These are phyloP conservation scores for Xerocomus nothofagi DNA, from an alignment of 1,284 basidiomycete species.

Conservation along the genomic window DNA sequence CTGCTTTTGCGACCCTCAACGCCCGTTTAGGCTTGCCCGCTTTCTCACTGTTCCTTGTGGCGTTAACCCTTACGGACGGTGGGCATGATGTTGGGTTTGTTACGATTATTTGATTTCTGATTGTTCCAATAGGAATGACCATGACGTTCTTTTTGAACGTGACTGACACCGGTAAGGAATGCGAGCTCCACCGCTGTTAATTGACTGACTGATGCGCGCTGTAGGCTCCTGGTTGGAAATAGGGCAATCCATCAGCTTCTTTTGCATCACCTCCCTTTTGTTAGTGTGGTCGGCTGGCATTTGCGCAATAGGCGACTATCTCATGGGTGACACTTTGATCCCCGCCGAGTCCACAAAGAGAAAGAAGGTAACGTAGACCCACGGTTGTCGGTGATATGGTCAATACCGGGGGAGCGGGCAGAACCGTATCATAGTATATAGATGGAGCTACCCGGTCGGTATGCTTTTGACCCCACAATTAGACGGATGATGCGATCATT, in stretches of 20 bases:
- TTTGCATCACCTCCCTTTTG: slow-evolving; percentile 80
- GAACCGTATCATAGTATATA: slow-evolving; percentile 4
- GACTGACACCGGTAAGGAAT: slow-evolving; percentile 63
- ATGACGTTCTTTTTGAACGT: slow-evolving; percentile 85
- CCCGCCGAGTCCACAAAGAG: slow-evolving; percentile 14
- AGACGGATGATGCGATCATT: slow-evolving; percentile 1
- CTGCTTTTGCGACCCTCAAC: slow-evolving; percentile 68
- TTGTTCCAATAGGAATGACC: slow-evolving; percentile 58
- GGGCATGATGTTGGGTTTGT: slow-evolving; percentile 21
- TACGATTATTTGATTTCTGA: slow-evolving; percentile 8
- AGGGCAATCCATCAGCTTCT: slow-evolving; percentile 86
- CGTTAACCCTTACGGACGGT: slow-evolving; percentile 75
- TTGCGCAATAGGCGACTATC: slow-evolving; percentile 64
- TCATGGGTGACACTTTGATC: slow-evolving; percentile 48
- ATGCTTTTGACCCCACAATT: not conserved
- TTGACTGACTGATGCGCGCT: slow-evolving; percentile 24
- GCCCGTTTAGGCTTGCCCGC: slow-evolving; percentile 65
- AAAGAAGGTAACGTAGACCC: slow-evolving; percentile 29
- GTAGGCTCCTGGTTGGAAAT: slow-evolving; percentile 86
- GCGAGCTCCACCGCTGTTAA: not conserved
- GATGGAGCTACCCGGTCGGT: not conserved
- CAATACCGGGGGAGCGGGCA: slow-evolving; percentile 2
- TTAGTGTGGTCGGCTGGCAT: slow-evolving; percentile 79
- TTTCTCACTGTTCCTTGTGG: slow-evolving; percentile 76
- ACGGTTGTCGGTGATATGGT: slow-evolving; percentile 23